Conservation (phyloP, 345 rosid species). For the Rhodamnia rubescens region DNA sequence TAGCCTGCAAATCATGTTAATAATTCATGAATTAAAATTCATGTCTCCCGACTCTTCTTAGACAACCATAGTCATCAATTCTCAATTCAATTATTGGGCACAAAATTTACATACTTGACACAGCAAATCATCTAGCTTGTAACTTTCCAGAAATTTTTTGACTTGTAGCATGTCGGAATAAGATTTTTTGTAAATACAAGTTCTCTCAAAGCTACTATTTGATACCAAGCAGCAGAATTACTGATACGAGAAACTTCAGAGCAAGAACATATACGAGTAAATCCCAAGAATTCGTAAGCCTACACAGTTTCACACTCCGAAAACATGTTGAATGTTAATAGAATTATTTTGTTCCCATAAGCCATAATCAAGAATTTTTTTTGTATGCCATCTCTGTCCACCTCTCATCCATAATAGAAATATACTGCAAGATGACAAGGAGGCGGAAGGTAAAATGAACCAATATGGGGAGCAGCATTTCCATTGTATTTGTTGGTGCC, state of each 20-base stretch:
- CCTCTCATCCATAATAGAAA: not conserved
- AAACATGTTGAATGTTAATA: not conserved
- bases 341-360: not conserved
- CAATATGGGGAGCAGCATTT: not conserved
- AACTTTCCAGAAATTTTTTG: not conserved
- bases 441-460: not conserved
- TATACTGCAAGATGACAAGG: not conserved
- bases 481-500: not conserved
- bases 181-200: not conserved
- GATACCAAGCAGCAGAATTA: not conserved
- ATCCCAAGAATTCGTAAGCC: not conserved
- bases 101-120: not conserved
- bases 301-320: not conserved
- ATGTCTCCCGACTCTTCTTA: not conserved
- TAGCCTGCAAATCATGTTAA: not conserved
- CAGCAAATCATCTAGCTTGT: not conserved
- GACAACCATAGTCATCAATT: not conserved
- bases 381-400: not conserved
- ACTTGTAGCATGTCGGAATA: not conserved
- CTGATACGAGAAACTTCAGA: not conserved
- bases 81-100: not conserved
- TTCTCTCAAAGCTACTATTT: not conserved
- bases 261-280: not conserved
- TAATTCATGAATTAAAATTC: not conserved
- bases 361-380: not conserved